Conservation (phyloP, 805 yeast species). For the Yamadazyma olivae region DNA sequence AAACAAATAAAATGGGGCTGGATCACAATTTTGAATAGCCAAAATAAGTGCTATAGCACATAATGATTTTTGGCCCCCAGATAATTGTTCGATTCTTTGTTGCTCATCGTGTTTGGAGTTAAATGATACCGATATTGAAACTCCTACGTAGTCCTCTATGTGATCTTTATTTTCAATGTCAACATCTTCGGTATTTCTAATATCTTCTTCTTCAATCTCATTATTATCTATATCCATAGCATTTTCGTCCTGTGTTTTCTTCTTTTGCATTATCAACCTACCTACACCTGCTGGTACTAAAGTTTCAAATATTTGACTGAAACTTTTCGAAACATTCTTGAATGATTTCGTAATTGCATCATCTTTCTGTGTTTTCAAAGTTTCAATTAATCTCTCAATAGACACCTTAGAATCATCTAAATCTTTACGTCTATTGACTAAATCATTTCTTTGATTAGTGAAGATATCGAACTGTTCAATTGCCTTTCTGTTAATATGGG, state of each 20-base stretch:
- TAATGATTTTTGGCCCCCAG: conserved; percentile 97
- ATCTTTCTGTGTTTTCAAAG: conserved; percentile 73
- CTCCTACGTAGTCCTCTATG: conserved; percentile 70
- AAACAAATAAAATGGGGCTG: conserved; percentile 94
- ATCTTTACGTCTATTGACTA: conserved; percentile 64
- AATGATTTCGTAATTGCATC: conserved; percentile 80
- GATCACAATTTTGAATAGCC: conserved; percentile 93
- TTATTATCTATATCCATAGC: conserved; percentile 13
- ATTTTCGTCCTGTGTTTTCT: conserved; percentile 17
- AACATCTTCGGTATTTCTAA: conserved; percentile 8
- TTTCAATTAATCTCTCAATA: conserved; percentile 66
- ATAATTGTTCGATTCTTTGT: conserved; percentile 81
- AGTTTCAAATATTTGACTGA: conserved; percentile 69
- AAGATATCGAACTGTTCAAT: conserved; percentile 77
- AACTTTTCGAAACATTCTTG: conserved; percentile 68
- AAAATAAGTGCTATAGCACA: conserved; percentile 92
- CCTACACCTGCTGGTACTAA: conserved; percentile 86
- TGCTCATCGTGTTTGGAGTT: conserved; percentile 84
- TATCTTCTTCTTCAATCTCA: conserved; percentile 15
- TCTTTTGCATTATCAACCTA: conserved; percentile 59
- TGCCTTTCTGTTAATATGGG: conserved; percentile 86
- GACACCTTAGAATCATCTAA: conserved; percentile 67
- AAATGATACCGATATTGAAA: conserved; percentile 84
- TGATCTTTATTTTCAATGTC: conserved; percentile 7
- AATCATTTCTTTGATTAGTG: conserved; percentile 65